A percentile compares a stretch with the other conserved stretches of the same genome.
phyloP scores from a whole-genome alignment of 2,329 filamentous ascomycete species.

The Talaromyces sp. region DNA sequence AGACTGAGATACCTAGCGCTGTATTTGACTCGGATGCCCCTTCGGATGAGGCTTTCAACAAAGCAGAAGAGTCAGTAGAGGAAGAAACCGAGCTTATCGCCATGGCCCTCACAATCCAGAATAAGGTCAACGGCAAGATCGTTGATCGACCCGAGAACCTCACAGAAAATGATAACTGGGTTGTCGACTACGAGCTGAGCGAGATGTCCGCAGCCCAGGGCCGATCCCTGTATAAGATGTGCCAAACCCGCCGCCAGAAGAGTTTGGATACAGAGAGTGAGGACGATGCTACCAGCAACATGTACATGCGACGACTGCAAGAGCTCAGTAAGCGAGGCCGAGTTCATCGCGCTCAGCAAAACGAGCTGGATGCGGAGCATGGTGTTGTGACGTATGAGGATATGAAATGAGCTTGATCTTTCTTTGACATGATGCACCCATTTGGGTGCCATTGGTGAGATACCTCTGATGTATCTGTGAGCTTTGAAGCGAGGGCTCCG shows the following conservation, averaged over 20 bases:
- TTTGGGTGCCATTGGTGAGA: background rate
- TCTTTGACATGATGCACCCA: background rate
- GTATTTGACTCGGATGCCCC: background rate
- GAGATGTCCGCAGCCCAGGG: conserved; percentile 58
- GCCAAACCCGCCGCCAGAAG: conserved; percentile 59
- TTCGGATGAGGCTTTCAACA: background rate
- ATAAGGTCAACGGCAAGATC: conserved; percentile 68
- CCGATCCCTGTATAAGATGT: conserved; percentile 56
- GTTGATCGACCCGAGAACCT: conserved; percentile 63
- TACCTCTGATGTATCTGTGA: too few species aligned
- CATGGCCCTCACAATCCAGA: conserved; percentile 72
- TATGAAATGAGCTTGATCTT: conserved; percentile 8
- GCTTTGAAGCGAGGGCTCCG: too few species aligned
- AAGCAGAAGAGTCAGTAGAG: background rate
- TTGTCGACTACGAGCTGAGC: conserved; percentile 74
- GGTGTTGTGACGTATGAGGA: conserved; percentile 29
- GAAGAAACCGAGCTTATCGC: conserved; percentile 55
- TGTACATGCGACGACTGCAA: conserved; percentile 47
- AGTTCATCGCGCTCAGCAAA: conserved; percentile 59
- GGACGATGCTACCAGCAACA: conserved; percentile 45
- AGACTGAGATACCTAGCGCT: background rate
- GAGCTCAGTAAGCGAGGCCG: conserved; percentile 59
- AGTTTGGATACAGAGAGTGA: conserved; percentile 47
- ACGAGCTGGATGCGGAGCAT: conserved; percentile 53
- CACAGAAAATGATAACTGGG: conserved; percentile 60